These are phyloP conservation scores for Chrysanthemum lavandulifolium DNA, from an alignment of 129 eudicot species.

Conservation along the genomic window DNA sequence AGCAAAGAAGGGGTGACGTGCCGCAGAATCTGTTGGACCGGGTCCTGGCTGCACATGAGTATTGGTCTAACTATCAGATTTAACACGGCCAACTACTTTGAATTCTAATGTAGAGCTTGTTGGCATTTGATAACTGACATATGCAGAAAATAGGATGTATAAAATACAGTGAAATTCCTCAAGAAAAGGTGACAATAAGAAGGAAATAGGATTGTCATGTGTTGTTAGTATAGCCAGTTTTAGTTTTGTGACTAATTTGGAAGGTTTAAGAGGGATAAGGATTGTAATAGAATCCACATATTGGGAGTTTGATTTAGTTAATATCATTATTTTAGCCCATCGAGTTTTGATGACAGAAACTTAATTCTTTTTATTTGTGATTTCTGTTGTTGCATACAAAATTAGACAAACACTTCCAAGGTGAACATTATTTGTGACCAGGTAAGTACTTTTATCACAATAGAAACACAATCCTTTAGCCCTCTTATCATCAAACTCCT, in stretches of 20 bases:
- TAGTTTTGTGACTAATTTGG: conserved; percentile 11
- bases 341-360: too few relatives aligned
- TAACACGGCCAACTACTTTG: conserved; percentile 55
- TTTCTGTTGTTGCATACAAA: too few relatives aligned
- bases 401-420: too few relatives aligned
- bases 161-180: neutral
- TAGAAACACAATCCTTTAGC: too few relatives aligned
- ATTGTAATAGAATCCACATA: too few relatives aligned
- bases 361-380: too few relatives aligned
- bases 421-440: too few relatives aligned
- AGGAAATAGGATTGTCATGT: neutral
- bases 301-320: conserved; percentile 1
- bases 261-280: neutral
- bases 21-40: conserved; percentile 84
- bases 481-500: too few relatives aligned
- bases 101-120: conserved; percentile 18
- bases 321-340: neutral
- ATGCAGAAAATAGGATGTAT: neutral
- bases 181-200: neutral
- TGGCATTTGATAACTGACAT: neutral
- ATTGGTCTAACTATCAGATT: conserved; percentile 72
- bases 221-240: neutral
- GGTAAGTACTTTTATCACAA: too few relatives aligned
- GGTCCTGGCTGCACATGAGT: conserved; percentile 65
- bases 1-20: conserved; percentile 92